Evolutionary conservation across 257 asterid species (phyloP).

Genomic region (Mitragyna speciosa): DNA sequence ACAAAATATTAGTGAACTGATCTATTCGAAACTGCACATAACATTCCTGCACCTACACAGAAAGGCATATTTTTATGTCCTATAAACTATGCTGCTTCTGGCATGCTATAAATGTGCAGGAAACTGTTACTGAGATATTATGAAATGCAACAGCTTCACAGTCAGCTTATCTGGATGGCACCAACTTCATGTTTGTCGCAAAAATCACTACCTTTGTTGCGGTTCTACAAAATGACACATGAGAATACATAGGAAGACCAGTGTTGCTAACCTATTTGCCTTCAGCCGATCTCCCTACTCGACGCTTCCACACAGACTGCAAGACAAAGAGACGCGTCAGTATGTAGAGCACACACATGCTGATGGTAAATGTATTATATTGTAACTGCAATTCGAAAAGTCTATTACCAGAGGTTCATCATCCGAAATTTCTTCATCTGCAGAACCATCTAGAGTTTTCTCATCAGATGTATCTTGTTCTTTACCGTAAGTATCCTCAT

Average conservation of each 20-base stretch:
- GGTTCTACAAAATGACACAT: slow-evolving; percentile 13
- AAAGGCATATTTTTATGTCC: not conserved
- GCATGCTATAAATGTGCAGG: slow-evolving; percentile 17
- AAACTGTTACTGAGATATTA: slow-evolving; percentile 5
- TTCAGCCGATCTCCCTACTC: slow-evolving; percentile 54
- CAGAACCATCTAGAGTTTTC: slow-evolving; percentile 35
- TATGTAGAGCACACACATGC: not conserved
- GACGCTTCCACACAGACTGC: slow-evolving; percentile 84
- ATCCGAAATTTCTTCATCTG: slow-evolving; percentile 61
- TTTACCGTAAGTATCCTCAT: slow-evolving; percentile 26
- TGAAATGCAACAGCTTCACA: slow-evolving; percentile 3
- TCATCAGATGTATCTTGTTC: slow-evolving; percentile 27
- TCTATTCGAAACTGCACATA: slow-evolving; percentile 26
- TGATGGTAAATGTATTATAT: not conserved
- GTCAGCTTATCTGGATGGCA: not conserved
- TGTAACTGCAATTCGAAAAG: slow-evolving; percentile 1
- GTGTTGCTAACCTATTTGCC: slow-evolving; percentile 21
- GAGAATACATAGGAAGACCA: slow-evolving; percentile 1
- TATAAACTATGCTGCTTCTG: slow-evolving; percentile 15
- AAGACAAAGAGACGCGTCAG: slow-evolving; percentile 23
- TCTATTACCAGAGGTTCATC: slow-evolving; percentile 82
- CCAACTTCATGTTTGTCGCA: not conserved
- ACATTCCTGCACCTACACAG: slow-evolving; percentile 17
- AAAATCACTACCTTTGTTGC: slow-evolving; percentile 9
- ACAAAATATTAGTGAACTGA: slow-evolving; percentile 15